Evolutionary conservation across 805 yeast species (phyloP), one percentile per base, ranked within the genome.

Genomic region (Jamesozyma lodderae): DNA sequence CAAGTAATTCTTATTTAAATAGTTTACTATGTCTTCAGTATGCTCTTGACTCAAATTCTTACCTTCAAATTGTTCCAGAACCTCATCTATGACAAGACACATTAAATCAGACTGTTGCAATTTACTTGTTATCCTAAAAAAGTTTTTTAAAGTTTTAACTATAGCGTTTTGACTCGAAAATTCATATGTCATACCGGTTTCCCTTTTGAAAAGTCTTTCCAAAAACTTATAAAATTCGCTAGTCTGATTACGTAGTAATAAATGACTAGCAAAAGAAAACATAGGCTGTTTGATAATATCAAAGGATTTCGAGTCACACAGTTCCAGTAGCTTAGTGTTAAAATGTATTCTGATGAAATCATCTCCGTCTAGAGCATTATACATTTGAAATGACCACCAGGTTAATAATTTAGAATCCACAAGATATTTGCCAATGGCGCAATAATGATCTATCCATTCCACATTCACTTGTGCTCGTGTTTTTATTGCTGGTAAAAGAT

Each of bases 311-410:
- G 24, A 22, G 33, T 56, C 62, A 35, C 60, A 50, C 2, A 44
- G 37, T 20, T 43, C 38, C 2, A 55, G 25, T 4, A 52, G 24
- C 24, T 42, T 46, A 18, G 44, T 38, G 33, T 45, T 43, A 26
- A 55, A 57, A 15, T 38, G 43, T 2, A 52, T 16, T 21, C 41
- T 40, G 8, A 45, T 38, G 9, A 35, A 16, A 6, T 35, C 18
- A n/a, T 46, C 26, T 2, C 43, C 40, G 8, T 44, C 42, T 19
- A 57, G 36, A 8, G 42, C 46, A 33, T 51, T 54, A 36, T 51
- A 59, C 16, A 45, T 44, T 20, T 50, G 42, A 22, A 59, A 51
- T 2, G 59, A 41, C 63, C 62, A 57, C 63, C 63, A 59, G 2
- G 56, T 45, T 20, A 51, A 37, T 5, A 41, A 44, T 29, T 48